A percentile compares a stretch with the other conserved stretches of the same genome.
Evolutionary conservation across 352 stramenopile genomes (phyloP).

Genomic region (Thalassiosira pacifica): DNA sequence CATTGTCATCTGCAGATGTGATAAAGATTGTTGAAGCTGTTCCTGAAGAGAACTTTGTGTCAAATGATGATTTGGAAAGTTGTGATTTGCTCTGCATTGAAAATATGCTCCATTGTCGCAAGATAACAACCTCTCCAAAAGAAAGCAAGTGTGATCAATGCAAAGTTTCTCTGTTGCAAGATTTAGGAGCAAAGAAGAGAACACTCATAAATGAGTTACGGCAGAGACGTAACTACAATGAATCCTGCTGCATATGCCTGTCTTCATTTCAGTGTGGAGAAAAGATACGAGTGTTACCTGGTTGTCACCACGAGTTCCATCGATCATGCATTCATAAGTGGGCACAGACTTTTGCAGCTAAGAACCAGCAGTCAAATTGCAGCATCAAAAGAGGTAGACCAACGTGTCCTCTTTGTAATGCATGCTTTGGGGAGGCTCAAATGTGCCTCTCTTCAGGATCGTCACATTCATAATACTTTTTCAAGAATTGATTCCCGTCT

Average conservation of each 20-base stretch:
- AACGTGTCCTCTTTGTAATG: constrained; percentile 71
- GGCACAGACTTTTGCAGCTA: constrained; percentile 61
- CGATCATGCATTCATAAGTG: constrained; percentile 69
- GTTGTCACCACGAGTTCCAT: constrained; percentile 73
- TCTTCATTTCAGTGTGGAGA: constrained; percentile 47
- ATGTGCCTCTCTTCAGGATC: no score
- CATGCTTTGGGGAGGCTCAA: constrained; percentile 12
- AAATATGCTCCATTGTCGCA: constrained; percentile 38
- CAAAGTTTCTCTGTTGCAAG: background rate
- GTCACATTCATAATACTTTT: no score
- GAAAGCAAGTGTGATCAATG: background rate
- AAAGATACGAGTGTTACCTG: constrained; percentile 58
- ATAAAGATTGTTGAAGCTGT: constrained; percentile 33
- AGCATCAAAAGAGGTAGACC: constrained; percentile 49
- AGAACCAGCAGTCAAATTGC: constrained; percentile 18
- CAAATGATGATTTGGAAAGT: constrained; percentile 35
- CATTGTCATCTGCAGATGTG: constrained; percentile 31
- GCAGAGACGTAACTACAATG: constrained; percentile 54
- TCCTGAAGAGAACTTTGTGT: constrained; percentile 43
- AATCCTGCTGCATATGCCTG: constrained; percentile 70
- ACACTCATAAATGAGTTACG: constrained; percentile 45
- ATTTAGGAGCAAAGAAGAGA: constrained; percentile 34
- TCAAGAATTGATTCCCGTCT: no score
- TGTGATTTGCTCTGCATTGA: constrained; percentile 35
- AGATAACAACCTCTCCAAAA: background rate